phyloP scores from a whole-genome alignment of 805 yeast species.

The Candida michaelii region DNA sequence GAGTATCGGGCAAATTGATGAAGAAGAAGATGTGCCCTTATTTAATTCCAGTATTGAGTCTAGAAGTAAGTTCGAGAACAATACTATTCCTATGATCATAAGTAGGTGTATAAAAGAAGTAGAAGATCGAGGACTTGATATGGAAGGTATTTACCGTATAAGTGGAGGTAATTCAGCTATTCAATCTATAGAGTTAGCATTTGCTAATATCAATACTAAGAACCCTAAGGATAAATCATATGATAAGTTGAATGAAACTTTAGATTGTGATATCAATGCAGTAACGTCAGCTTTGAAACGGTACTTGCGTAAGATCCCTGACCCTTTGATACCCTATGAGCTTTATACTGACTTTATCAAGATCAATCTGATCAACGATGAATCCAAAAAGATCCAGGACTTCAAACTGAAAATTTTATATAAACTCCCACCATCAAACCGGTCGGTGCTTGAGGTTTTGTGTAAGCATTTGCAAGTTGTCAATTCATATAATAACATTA shows the following conservation, averaged over 20 bases:
- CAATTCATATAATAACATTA: slow-evolving; percentile 49
- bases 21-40: slow-evolving; percentile 27
- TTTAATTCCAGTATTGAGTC: slow-evolving; percentile 59
- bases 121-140: slow-evolving; percentile 69
- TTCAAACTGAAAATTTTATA: slow-evolving; percentile 45
- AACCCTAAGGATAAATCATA: slow-evolving; percentile 34
- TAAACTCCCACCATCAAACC: slow-evolving; percentile 68
- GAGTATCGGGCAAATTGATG: not conserved
- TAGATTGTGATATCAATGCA: slow-evolving; percentile 74
- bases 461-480: slow-evolving; percentile 66
- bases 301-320: slow-evolving; percentile 79
- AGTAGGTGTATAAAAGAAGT: slow-evolving; percentile 72
- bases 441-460: slow-evolving; percentile 52
- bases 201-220: slow-evolving; percentile 22
- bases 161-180: slow-evolving; percentile 79
- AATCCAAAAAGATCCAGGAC: slow-evolving; percentile 36
- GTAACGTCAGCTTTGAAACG: slow-evolving; percentile 85
- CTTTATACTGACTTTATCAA: slow-evolving; percentile 66
- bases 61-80: slow-evolving; percentile 61
- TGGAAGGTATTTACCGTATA: slow-evolving; percentile 88
- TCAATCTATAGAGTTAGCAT: slow-evolving; percentile 45
- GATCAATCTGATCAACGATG: slow-evolving; percentile 29
- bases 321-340: slow-evolving; percentile 75
- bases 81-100: slow-evolving; percentile 67
- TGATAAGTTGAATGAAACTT: slow-evolving; percentile 30